Conservation (phyloP, 192 early-diverging fungal species). For the Coemansia sp. region DNA sequence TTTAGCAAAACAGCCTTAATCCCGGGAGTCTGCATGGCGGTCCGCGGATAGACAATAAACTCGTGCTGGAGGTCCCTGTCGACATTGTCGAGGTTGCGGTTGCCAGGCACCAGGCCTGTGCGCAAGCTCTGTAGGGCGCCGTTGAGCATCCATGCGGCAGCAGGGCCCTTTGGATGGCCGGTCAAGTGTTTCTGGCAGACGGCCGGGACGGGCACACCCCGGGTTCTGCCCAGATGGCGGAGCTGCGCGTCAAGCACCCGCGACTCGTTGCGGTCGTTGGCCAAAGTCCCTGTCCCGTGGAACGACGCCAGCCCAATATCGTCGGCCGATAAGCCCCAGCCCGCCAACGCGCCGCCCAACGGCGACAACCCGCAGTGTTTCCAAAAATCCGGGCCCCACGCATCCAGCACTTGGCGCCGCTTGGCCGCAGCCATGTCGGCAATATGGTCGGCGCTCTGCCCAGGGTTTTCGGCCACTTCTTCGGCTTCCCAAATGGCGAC, state of each 20-base stretch:
- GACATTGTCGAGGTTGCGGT: constrained; percentile 68
- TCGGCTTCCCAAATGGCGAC: constrained; percentile 19
- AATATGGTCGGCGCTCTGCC: constrained; percentile 32
- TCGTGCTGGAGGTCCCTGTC: constrained; percentile 66
- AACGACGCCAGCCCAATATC: constrained; percentile 93
- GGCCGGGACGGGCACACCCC: constrained; percentile 72
- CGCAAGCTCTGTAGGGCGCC: constrained; percentile 82
- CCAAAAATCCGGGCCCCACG: constrained; percentile 86
- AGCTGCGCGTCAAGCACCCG: constrained; percentile 81
- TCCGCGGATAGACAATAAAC: constrained; percentile 81
- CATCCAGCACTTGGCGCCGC: constrained; percentile 64
- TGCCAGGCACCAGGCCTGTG: constrained; percentile 86
- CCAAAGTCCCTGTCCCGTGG: constrained; percentile 92
- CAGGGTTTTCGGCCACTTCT: not conserved
- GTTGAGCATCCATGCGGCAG: constrained; percentile 97
- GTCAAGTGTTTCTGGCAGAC: constrained; percentile 94
- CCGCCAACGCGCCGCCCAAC: constrained; percentile 81
- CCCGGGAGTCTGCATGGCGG: constrained; percentile 54
- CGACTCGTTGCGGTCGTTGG: constrained; percentile 96
- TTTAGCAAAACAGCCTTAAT: constrained; percentile 68
- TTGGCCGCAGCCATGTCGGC: constrained; percentile 55
- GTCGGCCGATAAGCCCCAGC: constrained; percentile 84
- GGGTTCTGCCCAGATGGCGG: constrained; percentile 77
- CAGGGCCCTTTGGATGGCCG: constrained; percentile 93
- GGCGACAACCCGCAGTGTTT: constrained; percentile 71